phyloP scores from a whole-genome alignment of 257 asterid genomes.

The Cynanchum wilfordii region DNA sequence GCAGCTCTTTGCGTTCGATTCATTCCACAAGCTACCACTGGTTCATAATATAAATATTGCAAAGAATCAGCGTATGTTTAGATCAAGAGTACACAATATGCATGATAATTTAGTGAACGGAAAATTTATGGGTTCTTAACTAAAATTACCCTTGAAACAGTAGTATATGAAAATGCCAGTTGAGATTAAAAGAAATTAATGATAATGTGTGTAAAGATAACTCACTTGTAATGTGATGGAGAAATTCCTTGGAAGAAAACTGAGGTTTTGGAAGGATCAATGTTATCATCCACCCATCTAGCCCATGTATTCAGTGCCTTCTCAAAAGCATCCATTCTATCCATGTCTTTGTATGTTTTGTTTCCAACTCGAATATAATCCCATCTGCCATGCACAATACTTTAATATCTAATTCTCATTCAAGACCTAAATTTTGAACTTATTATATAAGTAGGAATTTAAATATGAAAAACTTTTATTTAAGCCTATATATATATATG shows the following conservation, averaged over 20 bases:
- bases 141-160: no score
- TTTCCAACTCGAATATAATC: slow-evolving; percentile 65
- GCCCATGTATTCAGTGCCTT: slow-evolving; percentile 80
- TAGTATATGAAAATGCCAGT: no score
- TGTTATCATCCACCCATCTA: slow-evolving; percentile 66
- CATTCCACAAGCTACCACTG: slow-evolving; percentile 55
- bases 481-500: no score
- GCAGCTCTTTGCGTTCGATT: slow-evolving; percentile 54
- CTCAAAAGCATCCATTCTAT: slow-evolving; percentile 70
- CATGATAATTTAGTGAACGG: no score
- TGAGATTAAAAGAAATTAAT: no score
- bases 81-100: not conserved
- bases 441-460: no score
- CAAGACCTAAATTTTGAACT: no score
- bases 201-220: not conserved
- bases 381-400: no score
- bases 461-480: no score
- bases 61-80: not conserved
- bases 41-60: not conserved
- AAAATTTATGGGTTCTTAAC: no score
- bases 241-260: slow-evolving; percentile 94
- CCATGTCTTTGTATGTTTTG: slow-evolving; percentile 63
- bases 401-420: no score
- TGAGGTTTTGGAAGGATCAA: slow-evolving; percentile 54
- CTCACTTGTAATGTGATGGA: slow-evolving; percentile 79